Conservation (phyloP, 768 basidiomycete species). For the Tricholoma matsutake region DNA sequence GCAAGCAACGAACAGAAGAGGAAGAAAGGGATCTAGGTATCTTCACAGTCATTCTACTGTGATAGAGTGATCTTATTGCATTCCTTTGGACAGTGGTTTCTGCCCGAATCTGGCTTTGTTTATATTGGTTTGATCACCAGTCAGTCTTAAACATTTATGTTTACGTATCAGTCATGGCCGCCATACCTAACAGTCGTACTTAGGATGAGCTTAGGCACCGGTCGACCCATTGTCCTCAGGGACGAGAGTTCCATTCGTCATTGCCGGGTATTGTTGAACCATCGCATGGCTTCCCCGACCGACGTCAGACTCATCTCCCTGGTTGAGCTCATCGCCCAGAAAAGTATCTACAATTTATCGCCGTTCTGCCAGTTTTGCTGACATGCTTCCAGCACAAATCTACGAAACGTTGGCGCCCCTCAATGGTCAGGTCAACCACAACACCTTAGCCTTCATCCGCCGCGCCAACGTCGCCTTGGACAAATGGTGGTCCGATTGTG, state of each 20-base stretch:
- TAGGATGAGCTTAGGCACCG: conserved; percentile 90
- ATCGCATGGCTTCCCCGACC: conserved; percentile 86
- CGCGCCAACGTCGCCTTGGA: conserved; percentile 84
- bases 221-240: conserved; percentile 83
- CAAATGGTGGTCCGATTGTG: conserved; percentile 89
- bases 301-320: conserved; percentile 86
- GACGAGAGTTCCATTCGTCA: conserved; percentile 87
- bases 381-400: conserved; percentile 67
- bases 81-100: conserved; percentile 65
- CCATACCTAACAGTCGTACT: background rate
- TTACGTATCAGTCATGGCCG: background rate
- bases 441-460: conserved; percentile 82
- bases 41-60: conserved; percentile 5
- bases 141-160: conserved; percentile 35
- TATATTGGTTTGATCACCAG: conserved; percentile 98
- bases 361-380: background rate
- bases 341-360: conserved; percentile 52
- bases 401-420: conserved; percentile 86
- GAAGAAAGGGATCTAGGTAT: conserved; percentile 85
- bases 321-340: conserved; percentile 88
- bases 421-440: conserved; percentile 82
- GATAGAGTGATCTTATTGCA: conserved; percentile 2
- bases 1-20: conserved; percentile 69
- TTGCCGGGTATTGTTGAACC: conserved; percentile 75
- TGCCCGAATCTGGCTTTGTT: conserved; percentile 89